Evolutionary conservation across 768 basidiomycete species (phyloP).

Genomic region (Naganishia randhawae): DNA sequence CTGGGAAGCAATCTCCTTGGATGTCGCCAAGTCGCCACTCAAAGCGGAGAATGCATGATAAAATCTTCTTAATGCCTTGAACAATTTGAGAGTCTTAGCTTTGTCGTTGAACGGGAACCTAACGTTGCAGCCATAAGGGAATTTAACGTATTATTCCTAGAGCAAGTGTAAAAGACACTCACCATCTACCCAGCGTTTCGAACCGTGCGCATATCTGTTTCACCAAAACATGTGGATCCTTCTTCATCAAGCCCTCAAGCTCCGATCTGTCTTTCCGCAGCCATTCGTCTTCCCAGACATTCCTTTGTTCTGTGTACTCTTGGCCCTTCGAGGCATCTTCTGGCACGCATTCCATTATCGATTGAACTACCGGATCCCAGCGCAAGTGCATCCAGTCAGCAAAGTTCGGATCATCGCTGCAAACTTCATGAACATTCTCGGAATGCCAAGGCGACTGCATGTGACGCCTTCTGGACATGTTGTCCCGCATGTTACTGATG

Average conservation of each 20-base stretch:
- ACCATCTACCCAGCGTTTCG: slow-evolving; percentile 4
- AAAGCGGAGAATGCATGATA: background rate
- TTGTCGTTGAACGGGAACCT: slow-evolving; percentile 1
- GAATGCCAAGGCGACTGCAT: background rate
- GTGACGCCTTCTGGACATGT: background rate
- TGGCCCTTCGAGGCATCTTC: slow-evolving; percentile 2
- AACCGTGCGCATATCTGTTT: background rate
- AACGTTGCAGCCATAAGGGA: background rate
- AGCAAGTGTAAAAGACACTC: background rate
- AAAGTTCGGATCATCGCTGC: background rate
- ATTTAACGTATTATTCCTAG: background rate
- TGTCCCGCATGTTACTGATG: background rate
- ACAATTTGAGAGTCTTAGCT: slow-evolving; percentile 2
- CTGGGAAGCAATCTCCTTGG: too few species aligned
- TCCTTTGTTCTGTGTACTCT: background rate
- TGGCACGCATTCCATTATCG: background rate
- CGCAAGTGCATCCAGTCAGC: background rate
- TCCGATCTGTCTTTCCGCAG: background rate
- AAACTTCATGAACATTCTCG: background rate
- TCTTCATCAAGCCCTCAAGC: background rate
- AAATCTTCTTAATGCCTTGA: background rate
- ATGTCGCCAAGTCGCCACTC: background rate
- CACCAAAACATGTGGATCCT: background rate
- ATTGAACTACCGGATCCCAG: slow-evolving; percentile 1
- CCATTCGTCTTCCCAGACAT: slow-evolving; percentile 1